Evolutionary conservation across 2,329 filamentous ascomycete genomes (phyloP), one percentile per base, ranked within the genome.

Genomic region (Thyridium curvatum): DNA sequence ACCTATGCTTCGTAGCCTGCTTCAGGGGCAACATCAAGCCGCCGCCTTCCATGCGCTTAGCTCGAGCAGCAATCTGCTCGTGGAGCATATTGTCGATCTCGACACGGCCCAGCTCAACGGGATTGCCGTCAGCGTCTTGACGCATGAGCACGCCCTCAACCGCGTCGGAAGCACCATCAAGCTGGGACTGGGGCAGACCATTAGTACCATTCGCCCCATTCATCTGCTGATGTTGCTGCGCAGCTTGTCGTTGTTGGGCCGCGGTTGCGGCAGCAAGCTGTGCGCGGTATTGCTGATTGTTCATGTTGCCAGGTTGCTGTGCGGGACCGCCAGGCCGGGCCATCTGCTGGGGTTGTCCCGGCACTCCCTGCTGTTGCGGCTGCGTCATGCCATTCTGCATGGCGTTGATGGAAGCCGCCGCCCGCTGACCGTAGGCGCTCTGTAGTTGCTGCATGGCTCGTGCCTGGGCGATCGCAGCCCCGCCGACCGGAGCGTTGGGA

Each of bases 11-110:
- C 7, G 60, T 60, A 12, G 74, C 72, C 46, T 81, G 69, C 48
- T 74, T 70, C 10, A 89, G 68, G 2, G 86, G 82, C 14, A 89
- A 59, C 83, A 90, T 87, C 41, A 90, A 64, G 8, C 86, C 79
- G 33, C 79, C 86, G 35, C 80, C 86, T 55, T 90, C 82, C 68
- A 88, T 82, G 46, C 70, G 68, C 56, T 76, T 79, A 8, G 81
- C 81, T 48, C 74, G 72, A 34, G 77, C 73, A 38, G 78, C 71
- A 44, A 90, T 79, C 49, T 82, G 78, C 37, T 73, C 68, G 47
- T 85, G 83, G 50, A 91, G 76, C 54, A 85, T 66, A 34, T 70
- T 65, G 53, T 91, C 85, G 43, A 87, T 80, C 39, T 81, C 77
- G 5, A 79, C 59, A 37, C 76, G 68, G 17, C 73, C 76, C 64